These are phyloP conservation scores for Aspergillus fijiensis DNA, from an alignment of 2,329 filamentous ascomycete genomes.

Conservation along the genomic window DNA sequence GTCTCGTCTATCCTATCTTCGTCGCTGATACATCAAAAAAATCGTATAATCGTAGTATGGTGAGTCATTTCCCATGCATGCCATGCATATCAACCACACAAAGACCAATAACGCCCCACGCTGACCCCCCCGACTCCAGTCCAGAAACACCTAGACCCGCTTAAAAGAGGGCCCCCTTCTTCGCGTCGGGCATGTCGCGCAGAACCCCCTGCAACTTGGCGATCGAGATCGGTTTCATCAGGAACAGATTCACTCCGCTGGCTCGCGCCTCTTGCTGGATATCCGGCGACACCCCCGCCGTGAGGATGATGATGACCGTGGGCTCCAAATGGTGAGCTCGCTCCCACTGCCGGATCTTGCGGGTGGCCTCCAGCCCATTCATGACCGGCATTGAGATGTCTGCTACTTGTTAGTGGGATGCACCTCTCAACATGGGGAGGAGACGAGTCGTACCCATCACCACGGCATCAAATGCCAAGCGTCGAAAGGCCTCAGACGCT, in stretches of 20 bases:
- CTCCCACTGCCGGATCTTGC: conserved; percentile 30
- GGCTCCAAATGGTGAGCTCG: conserved; percentile 6
- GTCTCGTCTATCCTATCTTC: background rate
- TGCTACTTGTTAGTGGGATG: conserved; percentile 4
- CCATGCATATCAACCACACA: background rate
- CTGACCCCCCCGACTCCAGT: background rate
- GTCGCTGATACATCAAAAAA: background rate
- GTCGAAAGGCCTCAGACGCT: background rate
- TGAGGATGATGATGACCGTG: conserved; percentile 30
- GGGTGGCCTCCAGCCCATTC: conserved; percentile 34
- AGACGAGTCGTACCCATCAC: background rate
- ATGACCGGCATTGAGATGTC: conserved; percentile 41
- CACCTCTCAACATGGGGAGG: background rate
- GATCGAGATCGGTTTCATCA: conserved; percentile 29
- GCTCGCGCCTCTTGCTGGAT: conserved; percentile 30
- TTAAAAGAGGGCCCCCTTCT: background rate
- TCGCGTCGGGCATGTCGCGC: background rate
- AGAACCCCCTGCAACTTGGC: background rate
- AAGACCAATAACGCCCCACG: background rate
- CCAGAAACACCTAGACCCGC: background rate
- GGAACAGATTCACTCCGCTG: conserved; percentile 32
- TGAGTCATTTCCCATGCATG: background rate
- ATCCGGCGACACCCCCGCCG: conserved; percentile 29
- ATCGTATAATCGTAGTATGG: background rate
- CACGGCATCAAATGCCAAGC: background rate